Evolutionary conservation across 192 early-diverging fungal species (phyloP), one percentile per base, ranked within the genome.

Genomic region (Rhizoclosmatium globosum): DNA sequence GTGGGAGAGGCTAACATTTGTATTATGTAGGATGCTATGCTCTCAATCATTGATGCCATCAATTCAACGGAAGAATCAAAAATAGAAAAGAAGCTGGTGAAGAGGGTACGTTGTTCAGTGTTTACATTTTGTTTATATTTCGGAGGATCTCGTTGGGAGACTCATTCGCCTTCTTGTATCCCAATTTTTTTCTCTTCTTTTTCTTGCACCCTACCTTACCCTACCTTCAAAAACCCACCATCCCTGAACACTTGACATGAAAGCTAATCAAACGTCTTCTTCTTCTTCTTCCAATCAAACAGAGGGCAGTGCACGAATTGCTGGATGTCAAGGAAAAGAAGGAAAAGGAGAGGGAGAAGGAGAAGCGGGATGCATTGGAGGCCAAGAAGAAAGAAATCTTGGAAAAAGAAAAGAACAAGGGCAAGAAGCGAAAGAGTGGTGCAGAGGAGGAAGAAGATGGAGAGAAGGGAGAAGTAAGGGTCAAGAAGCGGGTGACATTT

Each of bases 381-480:
- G 64, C 42, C 48, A 76, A 76, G 47, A 76, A 76, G 64, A 59
- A 56, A 21, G 74, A 76, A 39, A 76, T 76, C 53, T 64, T 76
- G 21, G 74, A 76, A 17, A 21, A 60, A 43, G 7, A 74, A 38
- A 74, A 74, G 43, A 62, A 11, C 23, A 74, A 74, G 43, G 17
- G 9, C n/a, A 57, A 71, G 38, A 53, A 59, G 57, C 9, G 57
- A 57, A 71, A 68, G 44, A 4, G 11, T 6, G 62, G 11, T 11
- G 21, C 66, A 68, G 39, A 68, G 66, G 6, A 43, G 21, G 62
- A 64, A 9, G 62, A 64, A 13, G 39, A 64, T 64, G 39, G 31
- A 31, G 53, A 56, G 53, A n/a, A 56, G 53, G 31, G 50, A 53
- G 50, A 53, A 53, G 50, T 7, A 62, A 62, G 60, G 4, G 11